Evolutionary conservation across 1,139 yeast genomes (phyloP), one percentile per base, ranked within the genome.

Genomic region (Blastobotrys elegans): DNA sequence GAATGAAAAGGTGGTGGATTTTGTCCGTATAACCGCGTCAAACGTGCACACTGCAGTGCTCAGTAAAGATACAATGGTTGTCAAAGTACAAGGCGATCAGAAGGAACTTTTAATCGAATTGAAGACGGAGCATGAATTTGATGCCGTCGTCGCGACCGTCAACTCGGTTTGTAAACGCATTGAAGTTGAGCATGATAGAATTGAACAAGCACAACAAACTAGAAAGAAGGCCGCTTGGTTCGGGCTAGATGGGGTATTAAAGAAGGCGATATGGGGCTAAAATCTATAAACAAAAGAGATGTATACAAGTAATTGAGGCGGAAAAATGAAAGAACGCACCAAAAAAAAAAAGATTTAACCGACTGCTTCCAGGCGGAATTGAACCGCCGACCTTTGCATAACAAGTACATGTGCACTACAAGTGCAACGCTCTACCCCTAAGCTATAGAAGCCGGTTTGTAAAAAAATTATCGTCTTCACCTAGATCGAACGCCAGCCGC

Each of bases 381-480:
- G 41, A 38, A 38, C 77, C 77, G 76, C 72, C 72, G 77, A 71
- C 74, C 79, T 76, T 77, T 76, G 78, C 79, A 74, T 74, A 75
- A 75, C 79, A 77, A 75, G 79, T 75, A 79, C 79, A 77, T n/a
- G n/a, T n/a, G n/a, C n/a, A n/a, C n/a, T 75, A 75, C 79, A 77
- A 75, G 79, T 75, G 80, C 79, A 77, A 75, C 76, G 80, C 79
- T 77, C 76, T 75, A 75, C 79, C 79, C 58, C 79, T 75, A 73
- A 76, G 79, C 79, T 76, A 75, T 74, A 73, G 72, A 68, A 77
- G 77, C 73, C 13, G 27, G 27, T 10, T 10, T n/a, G n/a, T 5
- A 24, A 24, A 24, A 24, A 24, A 24, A 6, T 24, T 24, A 6
- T 24, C 27, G 27, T 5, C 27, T 24, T 24, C 10, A 10, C 27